Percentiles rank a stretch among this genome's conserved stretches.
These are phyloP conservation scores for Solanum chmielewskii DNA, from an alignment of 257 asterid species.

Conservation along the genomic window DNA sequence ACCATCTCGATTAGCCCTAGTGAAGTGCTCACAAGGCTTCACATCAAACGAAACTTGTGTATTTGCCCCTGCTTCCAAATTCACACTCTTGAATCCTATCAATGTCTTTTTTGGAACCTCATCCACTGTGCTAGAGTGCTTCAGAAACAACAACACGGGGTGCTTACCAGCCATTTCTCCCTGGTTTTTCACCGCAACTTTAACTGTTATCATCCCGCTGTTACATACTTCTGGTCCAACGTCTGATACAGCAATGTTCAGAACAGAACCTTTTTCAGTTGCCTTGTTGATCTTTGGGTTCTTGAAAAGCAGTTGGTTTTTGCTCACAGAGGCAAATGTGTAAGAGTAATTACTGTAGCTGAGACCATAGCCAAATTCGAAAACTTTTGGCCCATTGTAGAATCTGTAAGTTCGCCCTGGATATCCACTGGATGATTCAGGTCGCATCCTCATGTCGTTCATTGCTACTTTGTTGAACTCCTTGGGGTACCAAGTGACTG, in stretches of 20 bases:
- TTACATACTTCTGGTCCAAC: conserved; percentile 21
- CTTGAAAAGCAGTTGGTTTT: conserved; percentile 11
- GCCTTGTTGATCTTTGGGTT: neutral
- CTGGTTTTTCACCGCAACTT: conserved; percentile 25
- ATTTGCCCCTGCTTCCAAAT: conserved; percentile 21
- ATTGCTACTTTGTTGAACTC: conserved; percentile 36
- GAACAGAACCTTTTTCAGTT: neutral
- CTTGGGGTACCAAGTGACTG: conserved; percentile 69
- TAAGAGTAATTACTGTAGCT: conserved; percentile 49
- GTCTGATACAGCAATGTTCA: conserved; percentile 14
- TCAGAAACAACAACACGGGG: conserved; percentile 32
- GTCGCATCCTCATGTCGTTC: conserved; percentile 78
- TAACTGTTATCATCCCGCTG: conserved; percentile 11
- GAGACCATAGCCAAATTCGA: conserved; percentile 56
- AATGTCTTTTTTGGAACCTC: conserved; percentile 28
- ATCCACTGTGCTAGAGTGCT: neutral
- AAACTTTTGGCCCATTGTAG: conserved; percentile 53
- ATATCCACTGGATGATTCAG: conserved; percentile 44
- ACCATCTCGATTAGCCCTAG: conserved; percentile 35
- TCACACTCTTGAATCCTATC: conserved; percentile 40
- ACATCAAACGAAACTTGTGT: conserved; percentile 18
- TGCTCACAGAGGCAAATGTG: conserved; percentile 21
- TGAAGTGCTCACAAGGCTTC: conserved; percentile 42
- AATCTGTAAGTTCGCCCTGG: conserved; percentile 72
- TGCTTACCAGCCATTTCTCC: conserved; percentile 44